A percentile compares a stretch with the other conserved stretches of the same genome.
Evolutionary conservation across 345 rosid species (phyloP).

Genomic region (Hibiscus syriacus): DNA sequence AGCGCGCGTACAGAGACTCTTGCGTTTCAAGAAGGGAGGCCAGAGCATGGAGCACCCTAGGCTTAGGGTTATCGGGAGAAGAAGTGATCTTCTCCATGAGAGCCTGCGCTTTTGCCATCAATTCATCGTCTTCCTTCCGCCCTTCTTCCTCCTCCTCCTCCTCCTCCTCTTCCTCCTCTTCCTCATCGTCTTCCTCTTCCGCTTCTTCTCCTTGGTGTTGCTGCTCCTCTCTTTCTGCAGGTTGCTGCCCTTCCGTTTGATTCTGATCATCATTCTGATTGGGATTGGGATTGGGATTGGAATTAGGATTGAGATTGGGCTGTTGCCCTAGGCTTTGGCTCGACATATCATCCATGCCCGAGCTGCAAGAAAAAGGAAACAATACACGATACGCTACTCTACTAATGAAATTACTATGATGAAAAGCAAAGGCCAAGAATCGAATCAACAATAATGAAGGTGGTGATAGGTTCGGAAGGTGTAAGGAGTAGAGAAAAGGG

Average conservation of each 20-base stretch:
- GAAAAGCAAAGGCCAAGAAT: not conserved
- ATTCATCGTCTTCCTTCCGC: slow-evolving; percentile 52
- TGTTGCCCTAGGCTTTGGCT: slow-evolving; percentile 38
- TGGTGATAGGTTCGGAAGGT: not conserved
- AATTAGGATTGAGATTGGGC: slow-evolving; percentile 17
- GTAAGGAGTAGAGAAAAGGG: not conserved
- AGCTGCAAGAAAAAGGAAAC: not conserved
- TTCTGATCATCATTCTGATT: slow-evolving; percentile 20
- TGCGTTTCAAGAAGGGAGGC: slow-evolving; percentile 75
- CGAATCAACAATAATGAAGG: not conserved
- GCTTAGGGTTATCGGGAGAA: slow-evolving; percentile 69
- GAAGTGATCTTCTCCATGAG: slow-evolving; percentile 75
- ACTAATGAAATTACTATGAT: not conserved
- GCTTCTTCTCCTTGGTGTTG: slow-evolving; percentile 31
- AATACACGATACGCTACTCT: not conserved
- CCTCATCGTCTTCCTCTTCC: too few species aligned
- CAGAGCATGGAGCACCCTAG: slow-evolving; percentile 67
- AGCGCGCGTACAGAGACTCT: slow-evolving; percentile 53
- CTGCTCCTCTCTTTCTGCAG: slow-evolving; percentile 15
- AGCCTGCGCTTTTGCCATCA: slow-evolving; percentile 61
- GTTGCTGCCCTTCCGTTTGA: slow-evolving; percentile 1
- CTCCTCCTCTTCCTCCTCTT: slow-evolving; percentile 29
- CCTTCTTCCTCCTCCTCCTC: slow-evolving; percentile 33
- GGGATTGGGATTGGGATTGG: too few species aligned
- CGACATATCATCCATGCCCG: slow-evolving; percentile 17